Evolutionary conservation across 2,329 filamentous ascomycete species (phyloP), one percentile per base, ranked within the genome.

Genomic region (Colletotrichum paranaense): DNA sequence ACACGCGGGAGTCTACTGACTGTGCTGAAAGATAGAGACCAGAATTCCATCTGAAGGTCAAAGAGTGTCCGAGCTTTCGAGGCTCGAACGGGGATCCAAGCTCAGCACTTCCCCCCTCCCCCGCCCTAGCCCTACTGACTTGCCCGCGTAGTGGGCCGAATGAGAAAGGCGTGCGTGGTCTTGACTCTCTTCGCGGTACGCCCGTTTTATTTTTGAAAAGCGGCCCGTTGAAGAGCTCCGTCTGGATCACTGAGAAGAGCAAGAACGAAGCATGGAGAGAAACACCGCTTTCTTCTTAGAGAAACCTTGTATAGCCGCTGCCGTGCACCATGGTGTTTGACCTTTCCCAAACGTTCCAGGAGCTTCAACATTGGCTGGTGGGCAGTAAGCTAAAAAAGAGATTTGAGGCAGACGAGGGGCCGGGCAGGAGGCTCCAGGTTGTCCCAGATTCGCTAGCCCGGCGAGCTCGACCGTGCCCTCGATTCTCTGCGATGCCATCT

Each of bases 51-150:
- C 38, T 19, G 42, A 73, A 55, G 67, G 70, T 73, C 67, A 73
- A 70, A 70, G 67, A 70, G 55, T 46, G 70, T 57, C 70, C 56
- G 70, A 73, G 67, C 70, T 65, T 65, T 69, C 32, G 56, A 70
- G 70, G 70, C 66, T 65, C 60, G 59, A 73, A 70, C 66, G 46
- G 67, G 59, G 66, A 63, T 59, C 55, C 60, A 65, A 60, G 60
- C 55, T 49, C 55, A 26, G 28, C 53, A 12, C 32, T 16, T 35
- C 11, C 32, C 32, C 52, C 52, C n/a, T 24, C 30, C 67, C 42
- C 22, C 52, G 22, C 22, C 52, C 52, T 14, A 16, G 12, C 16
- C 9, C 26, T 28, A 55, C 26, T 55, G 52, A 28, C 24, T 55
- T 19, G 9, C 19, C 19, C 22, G 52, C 22, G 42, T 28, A n/a